Evolutionary conservation across 140 eudicot species (phyloP), one percentile per base, ranked within the genome.

Genomic region (Bidens hawaiensis): DNA sequence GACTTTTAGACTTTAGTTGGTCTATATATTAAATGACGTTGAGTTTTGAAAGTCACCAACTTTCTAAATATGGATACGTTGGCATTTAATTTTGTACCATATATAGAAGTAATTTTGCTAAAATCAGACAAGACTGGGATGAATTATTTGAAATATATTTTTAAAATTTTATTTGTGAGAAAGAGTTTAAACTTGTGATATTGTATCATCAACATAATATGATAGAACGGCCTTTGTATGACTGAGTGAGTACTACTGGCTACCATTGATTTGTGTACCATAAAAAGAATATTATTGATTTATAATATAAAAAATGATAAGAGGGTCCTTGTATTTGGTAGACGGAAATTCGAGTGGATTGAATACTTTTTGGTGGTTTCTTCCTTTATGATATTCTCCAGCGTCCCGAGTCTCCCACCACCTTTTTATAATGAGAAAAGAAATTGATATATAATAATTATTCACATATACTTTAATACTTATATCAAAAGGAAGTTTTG

Each of bases 361-460:
- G 45, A 13, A 30, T 30, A 28, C 26, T 64, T 59, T 59, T 48
- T 48, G 60, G 36, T 5, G 48, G 47, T 31, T 46, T 47, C 47
- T 21, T 6, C 24, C 46, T 64, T 31, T 48, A 5, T 60, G 52
- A 49, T 65, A 65, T 65, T 48, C 60, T 13, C n/a, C 15, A 31
- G 47, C 23, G 19, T 49, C 60, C 60, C 70, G 49, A 65, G 47
- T 13, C 19, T 49, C 60, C 48, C 60, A 49, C 12, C 47, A 48
- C 19, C 30, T 47, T 64, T 46, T 48, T 18, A 27, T 46, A 31
- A 27, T 14, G 4, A 47, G 12, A 19, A 17, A 33, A 16, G 45
- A 45, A 48, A 40, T 28, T 4, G 33, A 46, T n/a, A 12, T 38
- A 40, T 30, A 30, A 2, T 30, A 30, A n/a, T n/a, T n/a, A n/a